Conservation (phyloP, 208 protist species). For the Histomonas meleagridis region DNA sequence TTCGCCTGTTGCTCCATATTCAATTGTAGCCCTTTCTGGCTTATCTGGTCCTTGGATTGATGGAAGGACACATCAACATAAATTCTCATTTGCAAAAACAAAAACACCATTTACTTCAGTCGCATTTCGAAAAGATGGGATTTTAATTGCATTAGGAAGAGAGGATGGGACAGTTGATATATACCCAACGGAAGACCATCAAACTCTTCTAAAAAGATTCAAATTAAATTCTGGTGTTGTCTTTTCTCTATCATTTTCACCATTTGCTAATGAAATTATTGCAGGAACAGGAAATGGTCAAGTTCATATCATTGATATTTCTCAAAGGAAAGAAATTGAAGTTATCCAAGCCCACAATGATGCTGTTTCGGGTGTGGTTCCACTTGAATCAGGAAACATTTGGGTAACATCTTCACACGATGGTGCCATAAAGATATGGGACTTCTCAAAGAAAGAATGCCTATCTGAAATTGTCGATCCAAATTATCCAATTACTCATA, state of each 20-base stretch:
- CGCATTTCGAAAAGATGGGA: neutral
- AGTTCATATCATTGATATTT: neutral
- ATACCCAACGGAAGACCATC: neutral
- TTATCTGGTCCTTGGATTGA: slow-evolving; percentile 20
- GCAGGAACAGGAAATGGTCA: neutral
- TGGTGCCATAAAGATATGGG: neutral
- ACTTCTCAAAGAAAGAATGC: neutral
- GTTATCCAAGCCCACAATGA: neutral
- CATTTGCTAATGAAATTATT: neutral
- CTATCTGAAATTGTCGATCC: neutral
- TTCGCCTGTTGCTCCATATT: neutral
- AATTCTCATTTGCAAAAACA: neutral
- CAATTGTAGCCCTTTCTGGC: neutral
- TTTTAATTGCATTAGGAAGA: neutral
- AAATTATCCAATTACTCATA: neutral
- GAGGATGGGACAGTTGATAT: slow-evolving; percentile 16
- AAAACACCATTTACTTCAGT: neutral
- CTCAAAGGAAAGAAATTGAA: neutral
- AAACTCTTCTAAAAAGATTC: neutral
- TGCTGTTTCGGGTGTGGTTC: neutral
- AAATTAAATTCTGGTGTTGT: slow-evolving; percentile 27
- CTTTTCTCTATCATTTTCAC: neutral
- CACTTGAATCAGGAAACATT: slow-evolving; percentile 8
- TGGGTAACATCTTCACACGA: slow-evolving; percentile 7
- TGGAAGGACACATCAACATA: neutral